A percentile compares a stretch with the other conserved stretches of the same genome.
Conservation (phyloP, 2,329 filamentous ascomycete species). For the Exutisphaerella laricina region DNA sequence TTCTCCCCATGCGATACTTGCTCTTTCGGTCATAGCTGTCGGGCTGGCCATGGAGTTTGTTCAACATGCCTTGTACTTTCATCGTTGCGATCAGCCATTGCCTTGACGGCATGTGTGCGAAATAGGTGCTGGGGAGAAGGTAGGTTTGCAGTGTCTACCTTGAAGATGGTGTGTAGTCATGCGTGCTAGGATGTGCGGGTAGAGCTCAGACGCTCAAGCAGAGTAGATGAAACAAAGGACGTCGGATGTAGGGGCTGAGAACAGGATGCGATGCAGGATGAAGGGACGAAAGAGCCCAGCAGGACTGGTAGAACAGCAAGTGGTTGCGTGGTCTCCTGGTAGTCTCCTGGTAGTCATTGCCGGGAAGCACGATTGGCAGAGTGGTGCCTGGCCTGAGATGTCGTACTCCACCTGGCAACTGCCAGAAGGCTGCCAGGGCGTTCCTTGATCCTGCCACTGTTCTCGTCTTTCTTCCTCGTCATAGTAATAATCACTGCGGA, state of each 20-base stretch:
- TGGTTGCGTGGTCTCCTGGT: not conserved
- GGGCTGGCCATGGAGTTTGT: constrained; percentile 92
- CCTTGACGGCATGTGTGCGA: constrained; percentile 15
- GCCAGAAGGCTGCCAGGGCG: not conserved
- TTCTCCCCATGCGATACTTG: constrained; percentile 87
- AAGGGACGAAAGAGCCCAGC: not conserved
- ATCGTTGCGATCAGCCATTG: constrained; percentile 18
- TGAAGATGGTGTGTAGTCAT: constrained; percentile 1
- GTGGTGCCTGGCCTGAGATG: not conserved
- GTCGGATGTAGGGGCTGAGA: not conserved
- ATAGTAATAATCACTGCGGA: not conserved
- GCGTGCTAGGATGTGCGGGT: constrained; percentile 1
- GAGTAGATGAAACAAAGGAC: constrained; percentile 1
- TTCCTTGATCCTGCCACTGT: not conserved
- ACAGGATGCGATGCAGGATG: not conserved
- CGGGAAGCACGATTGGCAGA: constrained; percentile 1
- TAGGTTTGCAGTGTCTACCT: constrained; percentile 4
- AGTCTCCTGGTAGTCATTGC: not conserved
- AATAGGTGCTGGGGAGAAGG: constrained; percentile 3
- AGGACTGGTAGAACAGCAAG: not conserved
- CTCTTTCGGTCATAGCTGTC: constrained; percentile 99
- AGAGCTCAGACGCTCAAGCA: constrained; percentile 1
- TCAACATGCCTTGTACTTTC: constrained; percentile 60
- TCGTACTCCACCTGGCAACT: not conserved
- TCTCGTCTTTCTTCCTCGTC: not conserved